A percentile compares a stretch with the other conserved stretches of the same genome.
These are phyloP conservation scores for Kwoniella bestiolae DNA, from an alignment of 768 basidiomycete species.

Conservation along the genomic window DNA sequence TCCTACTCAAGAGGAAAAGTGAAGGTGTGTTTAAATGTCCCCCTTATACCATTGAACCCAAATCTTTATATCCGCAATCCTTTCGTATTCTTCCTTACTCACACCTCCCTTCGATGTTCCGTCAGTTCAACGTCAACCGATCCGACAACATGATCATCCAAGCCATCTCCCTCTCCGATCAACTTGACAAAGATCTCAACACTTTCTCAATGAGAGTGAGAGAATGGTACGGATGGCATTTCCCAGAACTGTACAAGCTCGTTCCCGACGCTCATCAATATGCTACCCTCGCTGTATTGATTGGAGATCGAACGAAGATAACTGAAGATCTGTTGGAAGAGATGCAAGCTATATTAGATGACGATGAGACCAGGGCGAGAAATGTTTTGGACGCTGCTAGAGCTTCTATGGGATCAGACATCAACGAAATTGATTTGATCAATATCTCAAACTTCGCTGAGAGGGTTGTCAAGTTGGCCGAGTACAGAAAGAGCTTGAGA, in stretches of 20 bases:
- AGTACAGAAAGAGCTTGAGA: slow-evolving; percentile 89
- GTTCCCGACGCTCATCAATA: slow-evolving; percentile 91
- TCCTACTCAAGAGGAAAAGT: slow-evolving; percentile 96
- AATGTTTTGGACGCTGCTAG: slow-evolving; percentile 93
- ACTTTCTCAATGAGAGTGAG: slow-evolving; percentile 96
- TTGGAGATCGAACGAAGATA: slow-evolving; percentile 84
- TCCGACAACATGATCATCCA: slow-evolving; percentile 99
- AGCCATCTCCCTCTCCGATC: slow-evolving; percentile 95
- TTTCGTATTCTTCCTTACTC: neutral
- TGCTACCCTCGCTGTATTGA: slow-evolving; percentile 79
- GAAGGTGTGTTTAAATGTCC: slow-evolving; percentile 75
- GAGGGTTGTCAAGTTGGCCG: slow-evolving; percentile 86
- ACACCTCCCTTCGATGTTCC: neutral
- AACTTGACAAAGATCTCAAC: slow-evolving; percentile 99
- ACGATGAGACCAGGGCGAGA: slow-evolving; percentile 81
- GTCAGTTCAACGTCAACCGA: slow-evolving; percentile 58
- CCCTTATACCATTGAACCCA: slow-evolving; percentile 57
- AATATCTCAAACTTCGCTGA: slow-evolving; percentile 91
- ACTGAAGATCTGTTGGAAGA: slow-evolving; percentile 71
- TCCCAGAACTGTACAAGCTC: slow-evolving; percentile 91
- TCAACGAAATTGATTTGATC: slow-evolving; percentile 90
- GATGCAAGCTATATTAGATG: slow-evolving; percentile 76
- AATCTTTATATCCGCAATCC: too few relatives aligned
- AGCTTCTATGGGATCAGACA: slow-evolving; percentile 89
- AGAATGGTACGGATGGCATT: slow-evolving; percentile 99